phyloP scores from a whole-genome alignment of 164 flowering plant genomes.

The Aristolochia fimbriata region DNA sequence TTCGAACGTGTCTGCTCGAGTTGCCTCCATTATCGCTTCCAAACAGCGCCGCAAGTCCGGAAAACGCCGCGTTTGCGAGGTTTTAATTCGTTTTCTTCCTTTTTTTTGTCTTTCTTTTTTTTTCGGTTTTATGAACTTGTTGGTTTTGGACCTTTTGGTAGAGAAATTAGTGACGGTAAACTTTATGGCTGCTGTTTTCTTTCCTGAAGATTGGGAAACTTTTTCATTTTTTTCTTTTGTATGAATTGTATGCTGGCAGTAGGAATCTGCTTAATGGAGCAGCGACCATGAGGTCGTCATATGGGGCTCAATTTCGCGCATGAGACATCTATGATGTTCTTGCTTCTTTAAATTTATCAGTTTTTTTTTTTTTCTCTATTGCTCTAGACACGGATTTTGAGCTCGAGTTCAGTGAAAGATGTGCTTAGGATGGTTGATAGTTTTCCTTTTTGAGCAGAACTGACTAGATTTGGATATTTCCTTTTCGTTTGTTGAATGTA shows the following conservation, averaged over 20 bases:
- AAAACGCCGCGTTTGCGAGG: conserved; percentile 80
- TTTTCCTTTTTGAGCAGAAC: not conserved
- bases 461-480: not conserved
- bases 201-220: too few species aligned
- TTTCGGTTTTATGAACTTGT: not conserved
- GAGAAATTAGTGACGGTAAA: not conserved
- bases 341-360: too few species aligned
- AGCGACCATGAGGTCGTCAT: too few species aligned
- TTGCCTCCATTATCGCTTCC: conserved; percentile 78
- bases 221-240: too few species aligned
- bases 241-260: too few species aligned
- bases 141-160: not conserved
- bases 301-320: too few species aligned
- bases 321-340: too few species aligned
- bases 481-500: conserved; percentile 13
- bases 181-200: too few species aligned
- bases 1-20: conserved; percentile 50
- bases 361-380: too few species aligned
- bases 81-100: conserved; percentile 3
- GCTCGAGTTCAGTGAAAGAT: not conserved
- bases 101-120: not conserved
- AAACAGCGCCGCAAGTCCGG: conserved; percentile 86
- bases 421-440: not conserved
- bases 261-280: too few species aligned
- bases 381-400: too few species aligned